Conservation (phyloP, 371 early-diverging fungal genomes). For the Rhizopus sp. region DNA sequence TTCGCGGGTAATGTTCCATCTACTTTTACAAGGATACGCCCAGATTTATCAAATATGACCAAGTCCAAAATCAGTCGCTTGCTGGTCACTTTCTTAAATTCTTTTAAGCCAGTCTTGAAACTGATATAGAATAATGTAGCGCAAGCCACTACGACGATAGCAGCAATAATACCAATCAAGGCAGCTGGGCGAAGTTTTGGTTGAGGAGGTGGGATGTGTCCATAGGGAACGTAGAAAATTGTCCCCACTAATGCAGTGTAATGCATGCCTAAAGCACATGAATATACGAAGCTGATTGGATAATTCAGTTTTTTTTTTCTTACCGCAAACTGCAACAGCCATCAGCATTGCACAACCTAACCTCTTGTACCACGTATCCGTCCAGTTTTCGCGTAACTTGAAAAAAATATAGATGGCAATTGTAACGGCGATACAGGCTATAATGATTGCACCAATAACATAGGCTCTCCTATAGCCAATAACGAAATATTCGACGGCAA, state of each 20-base stretch:
- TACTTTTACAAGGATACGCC: constrained; percentile 40
- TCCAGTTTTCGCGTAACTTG: constrained; percentile 51
- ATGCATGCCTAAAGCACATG: constrained; percentile 41
- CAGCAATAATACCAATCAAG: constrained; percentile 43
- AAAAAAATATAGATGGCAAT: constrained; percentile 48
- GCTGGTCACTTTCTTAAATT: constrained; percentile 17
- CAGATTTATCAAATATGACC: constrained; percentile 37
- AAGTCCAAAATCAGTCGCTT: constrained; percentile 35
- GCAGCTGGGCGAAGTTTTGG: constrained; percentile 35
- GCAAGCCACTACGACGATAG: constrained; percentile 39
- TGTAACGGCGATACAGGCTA: constrained; percentile 42
- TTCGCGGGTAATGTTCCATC: constrained; percentile 47
- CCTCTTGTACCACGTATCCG: constrained; percentile 51
- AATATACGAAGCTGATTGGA: not conserved
- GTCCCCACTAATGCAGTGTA: constrained; percentile 50
- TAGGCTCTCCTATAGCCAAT: constrained; percentile 28
- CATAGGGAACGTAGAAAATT: constrained; percentile 25
- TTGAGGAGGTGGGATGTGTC: constrained; percentile 21
- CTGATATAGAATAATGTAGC: constrained; percentile 30
- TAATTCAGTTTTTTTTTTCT: not conserved
- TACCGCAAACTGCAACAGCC: constrained; percentile 51
- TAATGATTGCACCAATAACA: constrained; percentile 39
- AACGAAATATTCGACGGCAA: constrained; percentile 43
- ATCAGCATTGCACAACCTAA: constrained; percentile 47
- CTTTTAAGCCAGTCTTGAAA: constrained; percentile 15